phyloP scores from a whole-genome alignment of 2,329 filamentous ascomycete species.

The Talaromyces piceae region DNA sequence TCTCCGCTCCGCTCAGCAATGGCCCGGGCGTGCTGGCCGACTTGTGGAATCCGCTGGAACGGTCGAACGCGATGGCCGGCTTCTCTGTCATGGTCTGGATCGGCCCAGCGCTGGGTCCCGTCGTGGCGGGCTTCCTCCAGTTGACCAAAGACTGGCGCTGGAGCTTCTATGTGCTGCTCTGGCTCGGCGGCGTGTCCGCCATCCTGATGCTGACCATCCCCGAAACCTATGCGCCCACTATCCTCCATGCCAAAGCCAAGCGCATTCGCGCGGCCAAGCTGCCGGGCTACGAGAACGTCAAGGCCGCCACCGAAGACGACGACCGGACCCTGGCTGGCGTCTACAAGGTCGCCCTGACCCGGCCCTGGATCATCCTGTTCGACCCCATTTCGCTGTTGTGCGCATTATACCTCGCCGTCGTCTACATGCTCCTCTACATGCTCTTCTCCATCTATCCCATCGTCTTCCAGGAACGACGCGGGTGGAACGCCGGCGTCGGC shows the following conservation, averaged over 20 bases:
- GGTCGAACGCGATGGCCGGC: conserved; percentile 52
- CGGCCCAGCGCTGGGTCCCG: conserved; percentile 41
- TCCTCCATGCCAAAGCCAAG: conserved; percentile 48
- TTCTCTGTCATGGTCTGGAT: conserved; percentile 45
- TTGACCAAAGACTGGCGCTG: conserved; percentile 44
- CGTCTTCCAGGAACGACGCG: conserved; percentile 42
- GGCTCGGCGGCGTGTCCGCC: conserved; percentile 28
- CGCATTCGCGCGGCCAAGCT: conserved; percentile 45
- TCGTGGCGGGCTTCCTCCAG: conserved; percentile 47
- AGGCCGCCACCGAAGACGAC: conserved; percentile 43
- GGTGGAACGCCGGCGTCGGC: conserved; percentile 49
- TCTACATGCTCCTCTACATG: conserved; percentile 8
- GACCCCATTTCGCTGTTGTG: conserved; percentile 46
- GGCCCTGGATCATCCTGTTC: conserved; percentile 48
- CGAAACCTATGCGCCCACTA: conserved; percentile 47
- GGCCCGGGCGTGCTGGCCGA: conserved; percentile 63
- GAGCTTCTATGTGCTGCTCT: conserved; percentile 39
- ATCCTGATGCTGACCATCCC: conserved; percentile 51
- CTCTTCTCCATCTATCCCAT: conserved; percentile 40
- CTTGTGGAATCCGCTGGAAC: conserved; percentile 51
- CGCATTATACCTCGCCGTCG: conserved; percentile 45
- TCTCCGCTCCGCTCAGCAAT: conserved; percentile 56
- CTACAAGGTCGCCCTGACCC: conserved; percentile 47
- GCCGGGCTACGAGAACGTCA: conserved; percentile 46
- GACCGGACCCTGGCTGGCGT: conserved; percentile 38